Evolutionary conservation across 2,329 filamentous ascomycete species (phyloP).

Genomic region (Blumeria hordei): DNA sequence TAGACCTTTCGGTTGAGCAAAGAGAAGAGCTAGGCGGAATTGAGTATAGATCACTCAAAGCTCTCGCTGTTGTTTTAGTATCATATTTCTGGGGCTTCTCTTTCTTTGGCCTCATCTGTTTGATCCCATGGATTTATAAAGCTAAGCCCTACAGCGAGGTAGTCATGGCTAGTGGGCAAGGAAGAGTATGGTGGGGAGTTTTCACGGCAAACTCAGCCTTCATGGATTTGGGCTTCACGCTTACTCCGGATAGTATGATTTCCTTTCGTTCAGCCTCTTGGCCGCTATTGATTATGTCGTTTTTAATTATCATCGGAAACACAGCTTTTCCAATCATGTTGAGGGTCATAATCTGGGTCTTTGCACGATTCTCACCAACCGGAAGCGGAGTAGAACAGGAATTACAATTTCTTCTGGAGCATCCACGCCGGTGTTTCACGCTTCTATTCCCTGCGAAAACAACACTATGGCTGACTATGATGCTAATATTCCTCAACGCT

Average conservation of each 20-base stretch:
- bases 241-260: slow-evolving; percentile 84
- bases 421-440: slow-evolving; percentile 89
- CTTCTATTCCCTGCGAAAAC: slow-evolving; percentile 72
- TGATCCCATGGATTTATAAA: slow-evolving; percentile 60
- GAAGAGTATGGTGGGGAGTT: slow-evolving; percentile 70
- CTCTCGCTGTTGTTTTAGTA: slow-evolving; percentile 53
- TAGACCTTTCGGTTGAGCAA: slow-evolving; percentile 71
- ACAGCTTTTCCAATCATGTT: slow-evolving; percentile 91
- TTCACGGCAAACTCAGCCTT: slow-evolving; percentile 77
- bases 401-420: slow-evolving; percentile 70
- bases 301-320: slow-evolving; percentile 83
- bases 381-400: slow-evolving; percentile 67
- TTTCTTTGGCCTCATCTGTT: slow-evolving; percentile 44
- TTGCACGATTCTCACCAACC: slow-evolving; percentile 39
- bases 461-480: slow-evolving; percentile 88
- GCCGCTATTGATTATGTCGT: slow-evolving; percentile 52
- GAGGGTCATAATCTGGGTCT: slow-evolving; percentile 71
- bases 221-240: slow-evolving; percentile 80
- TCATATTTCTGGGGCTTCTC: slow-evolving; percentile 70
- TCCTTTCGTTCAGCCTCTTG: slow-evolving; percentile 62
- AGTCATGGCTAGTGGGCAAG: slow-evolving; percentile 36
- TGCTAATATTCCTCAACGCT: slow-evolving; percentile 59
- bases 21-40: slow-evolving; percentile 89
- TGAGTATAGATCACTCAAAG: slow-evolving; percentile 81
- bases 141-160: slow-evolving; percentile 36